These are phyloP conservation scores for Aspergillus fumigatus DNA, from an alignment of 2,329 filamentous ascomycete species.

Conservation along the genomic window DNA sequence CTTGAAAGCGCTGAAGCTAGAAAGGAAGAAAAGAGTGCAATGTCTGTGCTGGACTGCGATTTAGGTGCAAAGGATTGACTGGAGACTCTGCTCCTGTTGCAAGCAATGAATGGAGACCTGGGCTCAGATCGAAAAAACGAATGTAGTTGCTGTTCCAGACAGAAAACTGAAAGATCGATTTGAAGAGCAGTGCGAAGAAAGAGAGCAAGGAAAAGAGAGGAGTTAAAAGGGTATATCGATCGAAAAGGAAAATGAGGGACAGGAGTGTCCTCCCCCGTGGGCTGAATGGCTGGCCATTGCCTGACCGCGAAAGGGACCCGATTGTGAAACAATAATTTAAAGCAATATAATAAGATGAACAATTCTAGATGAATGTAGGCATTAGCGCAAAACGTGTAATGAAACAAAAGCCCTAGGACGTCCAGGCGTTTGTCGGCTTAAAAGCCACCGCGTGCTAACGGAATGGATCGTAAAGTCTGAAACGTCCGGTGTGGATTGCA, in stretches of 20 bases:
- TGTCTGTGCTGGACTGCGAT: conserved; percentile 4
- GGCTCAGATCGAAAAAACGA: conserved; percentile 21
- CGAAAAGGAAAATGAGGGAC: background rate
- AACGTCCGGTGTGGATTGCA: conserved; percentile 19
- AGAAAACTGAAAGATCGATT: conserved; percentile 10
- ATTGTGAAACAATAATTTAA: background rate
- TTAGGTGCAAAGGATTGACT: conserved; percentile 10
- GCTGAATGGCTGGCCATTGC: background rate
- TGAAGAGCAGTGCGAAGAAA: conserved; percentile 2
- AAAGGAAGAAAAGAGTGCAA: conserved; percentile 3
- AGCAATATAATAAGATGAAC: conserved; percentile 16
- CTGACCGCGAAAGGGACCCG: background rate
- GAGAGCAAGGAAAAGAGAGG: background rate
- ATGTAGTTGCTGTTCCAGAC: conserved; percentile 20
- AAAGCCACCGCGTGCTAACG: conserved; percentile 4
- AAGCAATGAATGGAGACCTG: conserved; percentile 26
- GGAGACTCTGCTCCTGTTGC: conserved; percentile 12
- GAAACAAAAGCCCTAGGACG: background rate
- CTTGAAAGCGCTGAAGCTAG: background rate
- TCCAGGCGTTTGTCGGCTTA: conserved; percentile 2
- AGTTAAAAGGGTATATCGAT: background rate
- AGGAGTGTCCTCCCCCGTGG: background rate
- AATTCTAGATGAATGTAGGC: background rate
- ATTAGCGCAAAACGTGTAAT: conserved; percentile 7
- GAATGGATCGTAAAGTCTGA: conserved; percentile 23